A percentile compares a stretch with the other conserved stretches of the same genome.
These are phyloP conservation scores for Kondoa subrosea DNA, from an alignment of 768 basidiomycete genomes.

Conservation along the genomic window DNA sequence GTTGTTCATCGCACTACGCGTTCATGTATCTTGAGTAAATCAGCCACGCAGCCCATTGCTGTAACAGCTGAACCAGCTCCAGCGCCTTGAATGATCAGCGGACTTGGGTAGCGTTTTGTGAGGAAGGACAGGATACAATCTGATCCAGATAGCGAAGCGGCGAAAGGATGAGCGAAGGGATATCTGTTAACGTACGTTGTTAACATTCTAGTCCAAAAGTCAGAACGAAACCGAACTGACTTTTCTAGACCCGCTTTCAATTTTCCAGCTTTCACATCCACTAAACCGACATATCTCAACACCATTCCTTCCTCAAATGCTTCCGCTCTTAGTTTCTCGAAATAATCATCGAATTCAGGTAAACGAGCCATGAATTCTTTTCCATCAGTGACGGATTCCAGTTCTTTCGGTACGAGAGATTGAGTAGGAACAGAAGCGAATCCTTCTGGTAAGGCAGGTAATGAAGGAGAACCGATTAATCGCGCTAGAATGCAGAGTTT, in stretches of 20 bases:
- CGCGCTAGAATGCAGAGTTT: slow-evolving; percentile 92
- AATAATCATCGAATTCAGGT: slow-evolving; percentile 64
- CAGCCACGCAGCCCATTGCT: slow-evolving; percentile 90
- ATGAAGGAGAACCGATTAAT: slow-evolving; percentile 34
- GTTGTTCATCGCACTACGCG: slow-evolving; percentile 13
- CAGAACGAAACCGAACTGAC: slow-evolving; percentile 38
- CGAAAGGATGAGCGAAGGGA: slow-evolving; percentile 74
- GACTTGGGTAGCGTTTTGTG: slow-evolving; percentile 75
- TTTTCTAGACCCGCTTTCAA: slow-evolving; percentile 79
- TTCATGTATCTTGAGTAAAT: slow-evolving; percentile 45
- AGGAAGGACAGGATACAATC: slow-evolving; percentile 98
- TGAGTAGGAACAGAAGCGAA: slow-evolving; percentile 63
- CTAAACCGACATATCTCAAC: slow-evolving; percentile 80
- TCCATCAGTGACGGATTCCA: slow-evolving; percentile 52
- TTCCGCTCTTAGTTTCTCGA: slow-evolving; percentile 55
- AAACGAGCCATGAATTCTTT: slow-evolving; percentile 67
- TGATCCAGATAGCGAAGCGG: slow-evolving; percentile 83
- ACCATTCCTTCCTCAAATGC: slow-evolving; percentile 69
- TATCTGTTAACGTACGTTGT: slow-evolving; percentile 48
- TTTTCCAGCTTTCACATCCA: slow-evolving; percentile 54
- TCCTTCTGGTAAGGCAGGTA: slow-evolving; percentile 48
- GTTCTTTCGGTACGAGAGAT: slow-evolving; percentile 65
- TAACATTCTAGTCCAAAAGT: not conserved
- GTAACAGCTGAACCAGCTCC: slow-evolving; percentile 97
- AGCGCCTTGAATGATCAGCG: slow-evolving; percentile 83